Evolutionary conservation across 1,284 basidiomycete species (phyloP), one percentile per base, ranked within the genome.

Genomic region (Erythrobasidium hasegawianum): DNA sequence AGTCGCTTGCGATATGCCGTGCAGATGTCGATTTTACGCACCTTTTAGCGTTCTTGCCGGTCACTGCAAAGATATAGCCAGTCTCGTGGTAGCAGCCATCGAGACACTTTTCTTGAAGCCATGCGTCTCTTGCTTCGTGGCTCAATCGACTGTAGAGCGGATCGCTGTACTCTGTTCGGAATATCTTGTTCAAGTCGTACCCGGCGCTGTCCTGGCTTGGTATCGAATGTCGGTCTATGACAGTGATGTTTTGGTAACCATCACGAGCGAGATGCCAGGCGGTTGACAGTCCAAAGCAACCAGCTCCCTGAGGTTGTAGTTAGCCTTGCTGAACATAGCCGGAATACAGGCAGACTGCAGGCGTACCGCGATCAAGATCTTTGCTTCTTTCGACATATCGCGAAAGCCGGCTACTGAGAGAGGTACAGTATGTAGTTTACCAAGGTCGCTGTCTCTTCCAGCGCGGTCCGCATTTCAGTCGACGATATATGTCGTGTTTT

Each of bases 121-220:
- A 79, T 33, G 69, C 70, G n/a, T 75, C 70, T 16, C 67, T 56
- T 18, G 68, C 68, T 39, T 69, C 68, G n/a, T 47, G 49, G 2
- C 55, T 57, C n/a, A 66, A 39, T 11, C 33, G 29, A 1, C 59
- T 43, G 52, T 65, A 69, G 2, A 49, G 38, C 8, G 45, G 43
- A 14, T 58, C 59, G 10, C 57, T 50, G 53, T 29, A 55, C 53
- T 55, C 53, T 22, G 59, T 47, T 20, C 70, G 69, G 64, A 71
- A 67, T 18, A 77, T 71, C 70, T 78, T 78, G 68, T 78, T 78
- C 38, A 78, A 47, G 64, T 78, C 76, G 57, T 74, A 73, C 0
- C 76, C 77, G 1, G 77, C 77, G 0, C 74, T 72, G 26, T 76
- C 70, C 11, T 69, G 66, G 14, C 71, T 72, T 2, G 78, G 77